Base-by-base conservation (phyloP, 495 filamentous ascomycete genomes). In the Xylaria grammica region DNA sequence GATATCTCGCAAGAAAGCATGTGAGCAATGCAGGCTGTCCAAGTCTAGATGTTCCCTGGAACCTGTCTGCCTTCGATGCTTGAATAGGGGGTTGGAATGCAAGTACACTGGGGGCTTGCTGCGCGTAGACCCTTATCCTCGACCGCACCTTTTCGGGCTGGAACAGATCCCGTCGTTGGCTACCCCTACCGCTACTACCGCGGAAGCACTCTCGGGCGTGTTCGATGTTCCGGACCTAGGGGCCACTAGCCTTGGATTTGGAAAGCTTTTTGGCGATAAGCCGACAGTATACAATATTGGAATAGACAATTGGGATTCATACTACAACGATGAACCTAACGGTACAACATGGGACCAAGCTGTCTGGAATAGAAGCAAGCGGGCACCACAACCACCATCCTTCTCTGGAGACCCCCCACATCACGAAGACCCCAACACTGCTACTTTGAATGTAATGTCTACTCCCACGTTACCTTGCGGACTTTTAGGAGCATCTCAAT, bases 1-100 rank as follows among this genome's bases (percentile, higher is more conserved):
- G 9, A 48, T 59, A 9, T 59, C 56, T 42, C 56, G 56, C 42
- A 59, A 59, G 29, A 59, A 59, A 36, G 24, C 56, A 15, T 59
- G 56, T 29, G 26, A 48, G 56, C 56, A 48, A 34, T 59, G 56
- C 42, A 32, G 56, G 24, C 9, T 22, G 0, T 40, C 56, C 4
- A 59, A 59, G 56, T 17, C 56, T 5, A 59, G 44, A 20, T 59
- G 56, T 42, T 27, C 56, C 9, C 56, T 59, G 30, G 56, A 59
- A 32, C 27, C 9, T 7, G 13, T 48, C 3, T 59, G 56, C 29
- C 17, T 15, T 15, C 56, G 56, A 17, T 59, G 56, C 27, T 36
- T 34, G 26, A 30, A n/a, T 15, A 59, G 56, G 17, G 56, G 56
- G 1, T 24, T 26, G 8, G n/a, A 24, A 29, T 59, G 56, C 56